These are phyloP conservation scores for Diospyros kaki DNA, from an alignment of 148 eudicot species.

Conservation along the genomic window DNA sequence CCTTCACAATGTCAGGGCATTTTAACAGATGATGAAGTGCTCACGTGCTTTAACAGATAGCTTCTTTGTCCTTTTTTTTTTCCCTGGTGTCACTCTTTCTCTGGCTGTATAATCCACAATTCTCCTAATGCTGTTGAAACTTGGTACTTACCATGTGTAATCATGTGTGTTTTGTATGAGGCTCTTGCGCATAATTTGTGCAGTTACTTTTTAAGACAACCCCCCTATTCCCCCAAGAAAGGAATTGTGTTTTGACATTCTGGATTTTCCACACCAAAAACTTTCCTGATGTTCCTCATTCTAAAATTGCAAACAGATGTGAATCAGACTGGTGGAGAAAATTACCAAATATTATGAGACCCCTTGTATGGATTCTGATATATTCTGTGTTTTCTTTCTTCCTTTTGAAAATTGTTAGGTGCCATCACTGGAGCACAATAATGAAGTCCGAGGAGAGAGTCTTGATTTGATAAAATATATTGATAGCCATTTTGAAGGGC, in stretches of 20 bases:
- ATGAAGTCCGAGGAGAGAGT: conserved; percentile 40
- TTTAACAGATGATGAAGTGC: no score
- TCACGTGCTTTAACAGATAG: no score
- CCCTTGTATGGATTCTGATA: not conserved
- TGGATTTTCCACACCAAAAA: no score
- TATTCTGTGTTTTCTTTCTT: not conserved
- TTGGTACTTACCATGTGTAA: not conserved
- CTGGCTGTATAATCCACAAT: not conserved
- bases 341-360: not conserved
- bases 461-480: conserved; percentile 35
- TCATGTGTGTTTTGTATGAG: not conserved
- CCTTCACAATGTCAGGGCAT: no score
- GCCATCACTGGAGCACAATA: conserved; percentile 40
- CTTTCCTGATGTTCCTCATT: not conserved
- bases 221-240: no score
- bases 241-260: no score
- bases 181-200: not conserved
- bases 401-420: conserved; percentile 23
- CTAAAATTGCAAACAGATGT: not conserved
- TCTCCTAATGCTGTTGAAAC: not conserved
- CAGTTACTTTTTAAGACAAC: no score
- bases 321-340: not conserved
- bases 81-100: not conserved
- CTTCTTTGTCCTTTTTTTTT: no score
- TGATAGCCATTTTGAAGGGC: conserved; percentile 42